phyloP scores from a whole-genome alignment of 805 yeast species.

The Saturnispora ahearnii region DNA sequence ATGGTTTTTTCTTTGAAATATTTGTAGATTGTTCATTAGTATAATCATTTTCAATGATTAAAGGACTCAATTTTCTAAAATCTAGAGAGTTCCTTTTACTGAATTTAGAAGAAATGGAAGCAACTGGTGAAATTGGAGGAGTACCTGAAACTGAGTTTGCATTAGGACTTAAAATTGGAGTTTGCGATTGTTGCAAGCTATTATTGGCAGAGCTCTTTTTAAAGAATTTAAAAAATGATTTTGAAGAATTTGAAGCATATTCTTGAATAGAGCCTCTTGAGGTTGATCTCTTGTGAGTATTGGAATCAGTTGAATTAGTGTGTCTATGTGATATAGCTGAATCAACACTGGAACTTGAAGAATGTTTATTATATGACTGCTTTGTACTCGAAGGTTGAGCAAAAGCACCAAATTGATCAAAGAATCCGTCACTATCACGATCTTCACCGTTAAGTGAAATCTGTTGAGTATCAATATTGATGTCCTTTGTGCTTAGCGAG shows the following conservation, averaged over 20 bases:
- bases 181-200: neutral
- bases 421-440: slow-evolving; percentile 10
- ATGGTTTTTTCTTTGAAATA: neutral
- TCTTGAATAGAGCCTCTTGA: slow-evolving; percentile 25
- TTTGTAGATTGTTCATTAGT: neutral
- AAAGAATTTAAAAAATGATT: slow-evolving; percentile 26
- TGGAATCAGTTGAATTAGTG: slow-evolving; percentile 40
- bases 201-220: slow-evolving; percentile 14
- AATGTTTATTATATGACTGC: neutral
- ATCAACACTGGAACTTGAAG: slow-evolving; percentile 5
- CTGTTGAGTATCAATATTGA: neutral
- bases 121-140: slow-evolving; percentile 5
- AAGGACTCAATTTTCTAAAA: slow-evolving; percentile 1
- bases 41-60: neutral
- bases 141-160: neutral
- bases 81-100: neutral
- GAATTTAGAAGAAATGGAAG: slow-evolving; percentile 1
- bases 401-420: slow-evolving; percentile 12
- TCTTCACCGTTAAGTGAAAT: neutral
- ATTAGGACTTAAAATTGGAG: neutral
- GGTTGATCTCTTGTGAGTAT: slow-evolving; percentile 29
- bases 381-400: slow-evolving; percentile 2
- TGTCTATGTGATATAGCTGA: slow-evolving; percentile 1
- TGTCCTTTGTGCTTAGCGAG: neutral
- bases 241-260: slow-evolving; percentile 20